phyloP scores from a whole-genome alignment of 2,329 filamentous ascomycete genomes.

The Fusarium continuum region DNA sequence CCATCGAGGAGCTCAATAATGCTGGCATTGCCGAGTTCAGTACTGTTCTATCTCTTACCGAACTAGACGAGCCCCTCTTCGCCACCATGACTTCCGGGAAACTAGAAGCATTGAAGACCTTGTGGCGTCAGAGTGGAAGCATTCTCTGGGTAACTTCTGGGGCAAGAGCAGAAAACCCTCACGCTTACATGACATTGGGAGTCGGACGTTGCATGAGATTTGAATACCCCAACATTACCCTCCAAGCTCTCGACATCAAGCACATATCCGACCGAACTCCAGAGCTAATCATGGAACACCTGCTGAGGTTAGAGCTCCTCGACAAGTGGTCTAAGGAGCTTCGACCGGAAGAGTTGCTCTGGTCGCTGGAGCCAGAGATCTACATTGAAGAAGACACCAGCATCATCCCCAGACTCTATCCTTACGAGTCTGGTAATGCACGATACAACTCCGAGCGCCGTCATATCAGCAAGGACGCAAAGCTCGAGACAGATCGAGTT shows the following conservation, averaged over 20 bases:
- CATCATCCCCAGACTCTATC: not conserved
- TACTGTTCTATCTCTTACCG: not conserved
- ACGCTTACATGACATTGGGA: not conserved
- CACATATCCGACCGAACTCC: not conserved
- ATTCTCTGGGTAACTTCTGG: conserved; percentile 5
- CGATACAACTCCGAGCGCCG: not conserved
- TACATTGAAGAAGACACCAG: not conserved
- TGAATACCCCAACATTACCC: not conserved
- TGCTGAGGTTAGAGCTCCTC: not conserved
- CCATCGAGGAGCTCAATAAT: too few relatives aligned
- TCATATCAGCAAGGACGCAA: not conserved
- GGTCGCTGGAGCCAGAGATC: conserved; percentile 9
- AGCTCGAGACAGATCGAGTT: too few relatives aligned
- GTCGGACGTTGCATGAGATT: not conserved
- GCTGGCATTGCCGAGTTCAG: too few relatives aligned
- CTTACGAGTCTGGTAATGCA: not conserved
- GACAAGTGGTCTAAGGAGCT: not conserved
- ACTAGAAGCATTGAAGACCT: accelerated
- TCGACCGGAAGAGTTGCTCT: not conserved
- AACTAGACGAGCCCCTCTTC: not conserved
- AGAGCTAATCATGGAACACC: not conserved
- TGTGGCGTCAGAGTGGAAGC: accelerated
- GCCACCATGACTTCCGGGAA: not conserved
- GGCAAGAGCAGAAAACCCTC: not conserved
- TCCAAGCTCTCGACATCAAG: not conserved